A percentile compares a stretch with the other conserved stretches of the same genome.
These are phyloP conservation scores for Pseudogymnoascus sp. DNA, from an alignment of 2,329 filamentous ascomycete genomes.

Conservation along the genomic window DNA sequence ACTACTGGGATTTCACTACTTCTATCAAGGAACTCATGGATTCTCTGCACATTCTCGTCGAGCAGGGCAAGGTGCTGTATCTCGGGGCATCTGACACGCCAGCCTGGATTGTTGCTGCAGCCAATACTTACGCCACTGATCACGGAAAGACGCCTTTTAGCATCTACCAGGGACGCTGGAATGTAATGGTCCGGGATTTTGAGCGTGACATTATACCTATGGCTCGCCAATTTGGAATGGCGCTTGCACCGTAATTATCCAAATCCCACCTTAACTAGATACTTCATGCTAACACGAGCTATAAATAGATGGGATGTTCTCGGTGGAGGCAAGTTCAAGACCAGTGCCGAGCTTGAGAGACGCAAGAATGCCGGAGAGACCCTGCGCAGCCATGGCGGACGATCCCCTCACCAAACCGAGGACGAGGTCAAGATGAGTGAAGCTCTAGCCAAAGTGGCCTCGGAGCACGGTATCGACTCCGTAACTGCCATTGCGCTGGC, in stretches of 20 bases:
- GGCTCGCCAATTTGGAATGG: slow-evolving; percentile 50
- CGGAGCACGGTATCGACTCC: slow-evolving; percentile 42
- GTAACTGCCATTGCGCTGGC: slow-evolving; percentile 60
- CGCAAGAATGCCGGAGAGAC: slow-evolving; percentile 30
- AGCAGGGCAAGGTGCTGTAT: slow-evolving; percentile 55
- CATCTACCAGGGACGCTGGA: slow-evolving; percentile 61
- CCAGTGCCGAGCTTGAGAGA: slow-evolving; percentile 8
- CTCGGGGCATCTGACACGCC: slow-evolving; percentile 61
- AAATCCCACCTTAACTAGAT: not conserved
- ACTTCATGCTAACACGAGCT: not conserved
- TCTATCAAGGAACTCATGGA: slow-evolving; percentile 62
- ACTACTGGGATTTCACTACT: slow-evolving; percentile 46
- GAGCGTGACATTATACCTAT: slow-evolving; percentile 56
- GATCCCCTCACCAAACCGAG: slow-evolving; percentile 32
- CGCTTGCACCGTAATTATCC: slow-evolving; percentile 33
- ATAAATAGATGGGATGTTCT: slow-evolving; percentile 40
- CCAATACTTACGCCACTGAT: slow-evolving; percentile 60
- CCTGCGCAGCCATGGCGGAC: slow-evolving; percentile 21
- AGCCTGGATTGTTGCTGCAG: slow-evolving; percentile 59
- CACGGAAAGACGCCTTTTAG: slow-evolving; percentile 63
- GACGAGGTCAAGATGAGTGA: slow-evolving; percentile 43
- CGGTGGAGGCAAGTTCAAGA: slow-evolving; percentile 42
- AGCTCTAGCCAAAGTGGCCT: slow-evolving; percentile 38
- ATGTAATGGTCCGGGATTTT: slow-evolving; percentile 53
- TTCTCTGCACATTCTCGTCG: slow-evolving; percentile 51